Conservation (phyloP, 2,329 filamentous ascomycete species). For the Leptographium galeiforme region DNA sequence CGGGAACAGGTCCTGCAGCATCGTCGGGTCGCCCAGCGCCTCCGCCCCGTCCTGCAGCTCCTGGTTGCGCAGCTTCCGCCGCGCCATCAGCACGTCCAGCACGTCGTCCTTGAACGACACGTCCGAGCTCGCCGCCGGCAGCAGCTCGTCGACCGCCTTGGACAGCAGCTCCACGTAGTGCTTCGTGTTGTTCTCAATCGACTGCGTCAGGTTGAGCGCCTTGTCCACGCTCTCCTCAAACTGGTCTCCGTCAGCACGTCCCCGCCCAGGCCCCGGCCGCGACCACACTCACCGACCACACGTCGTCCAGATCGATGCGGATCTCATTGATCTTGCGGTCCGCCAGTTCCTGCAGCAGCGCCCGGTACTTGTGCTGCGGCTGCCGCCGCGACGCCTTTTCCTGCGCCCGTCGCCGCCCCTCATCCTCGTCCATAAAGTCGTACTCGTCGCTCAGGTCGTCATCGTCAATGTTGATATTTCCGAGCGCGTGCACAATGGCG, state of each 20-base stretch:
- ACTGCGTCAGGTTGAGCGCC: constrained; percentile 58
- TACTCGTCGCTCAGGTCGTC: constrained; percentile 81
- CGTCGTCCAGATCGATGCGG: constrained; percentile 77
- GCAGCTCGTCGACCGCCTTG: constrained; percentile 70
- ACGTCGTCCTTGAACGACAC: constrained; percentile 96
- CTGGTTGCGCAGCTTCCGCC: constrained; percentile 76
- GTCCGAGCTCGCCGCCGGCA: constrained; percentile 67
- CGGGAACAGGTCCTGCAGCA: constrained; percentile 70
- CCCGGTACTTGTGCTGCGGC: constrained; percentile 76
- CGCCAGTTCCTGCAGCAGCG: constrained; percentile 74
- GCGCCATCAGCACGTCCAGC: constrained; percentile 89
- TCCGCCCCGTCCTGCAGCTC: constrained; percentile 56
- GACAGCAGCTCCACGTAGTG: constrained; percentile 92
- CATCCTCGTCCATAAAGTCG: constrained; percentile 79
- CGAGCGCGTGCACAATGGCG: constrained; percentile 67
- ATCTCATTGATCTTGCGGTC: constrained; percentile 68
- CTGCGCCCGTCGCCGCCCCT: constrained; percentile 41
- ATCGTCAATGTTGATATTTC: constrained; percentile 74
- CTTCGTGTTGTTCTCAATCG: constrained; percentile 80
- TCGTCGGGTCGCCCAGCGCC: constrained; percentile 47
- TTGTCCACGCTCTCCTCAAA: constrained; percentile 64
- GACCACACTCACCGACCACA: constrained; percentile 49
- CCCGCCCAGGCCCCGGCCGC: too few relatives aligned
- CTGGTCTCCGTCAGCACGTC: constrained; percentile 28
- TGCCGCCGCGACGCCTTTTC: constrained; percentile 34